Evolutionary conservation across 306 rosid genomes (phyloP), one percentile per base, ranked within the genome.

Genomic region (Herpetospermum pedunculosum): DNA sequence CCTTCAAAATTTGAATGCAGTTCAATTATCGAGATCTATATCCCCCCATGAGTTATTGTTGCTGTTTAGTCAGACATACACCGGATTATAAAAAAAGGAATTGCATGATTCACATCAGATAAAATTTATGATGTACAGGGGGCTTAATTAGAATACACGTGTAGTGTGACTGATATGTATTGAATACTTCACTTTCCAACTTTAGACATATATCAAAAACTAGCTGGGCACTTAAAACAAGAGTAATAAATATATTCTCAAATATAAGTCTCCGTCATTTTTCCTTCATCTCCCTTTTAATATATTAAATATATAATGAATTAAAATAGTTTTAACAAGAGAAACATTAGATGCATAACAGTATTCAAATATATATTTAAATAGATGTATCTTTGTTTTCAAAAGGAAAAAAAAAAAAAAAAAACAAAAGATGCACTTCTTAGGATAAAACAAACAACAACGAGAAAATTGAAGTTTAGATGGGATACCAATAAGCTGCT

Each of bases 401-500:
- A 43, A 43, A 43, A 43, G 48, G 13, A 43, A 43, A 43, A 43
- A 43, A 43, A 11, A n/a, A n/a, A n/a, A n/a, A n/a, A n/a, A n/a
- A n/a, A n/a, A n/a, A n/a, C n/a, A n/a, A n/a, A n/a, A n/a, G n/a
- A n/a, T n/a, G n/a, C n/a, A n/a, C n/a, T n/a, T n/a, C 72, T 21
- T 40, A 21, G 72, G 32, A 64, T 64, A 43, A 35, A 21, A 64
- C 48, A 40, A 65, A 2, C 13, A 63, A 35, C 16, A 25, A 59
- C 57, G 65, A 84, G 38, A 78, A 14, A 58, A 73, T 9, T 44
- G 34, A 72, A 58, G 77, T 55, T 65, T 15, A 26, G 11, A 55
- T 77, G 65, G 57, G 83, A 41, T 85, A 85, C 99, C 95, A 75
- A 84, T 85, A 78, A 94, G 89, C 75, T 88, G 76, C 79, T 85